A percentile compares a stretch with the other conserved stretches of the same genome.
Evolutionary conservation across 2,329 filamentous ascomycete species (phyloP).

Genomic region (Stemphylium lycopersici): DNA sequence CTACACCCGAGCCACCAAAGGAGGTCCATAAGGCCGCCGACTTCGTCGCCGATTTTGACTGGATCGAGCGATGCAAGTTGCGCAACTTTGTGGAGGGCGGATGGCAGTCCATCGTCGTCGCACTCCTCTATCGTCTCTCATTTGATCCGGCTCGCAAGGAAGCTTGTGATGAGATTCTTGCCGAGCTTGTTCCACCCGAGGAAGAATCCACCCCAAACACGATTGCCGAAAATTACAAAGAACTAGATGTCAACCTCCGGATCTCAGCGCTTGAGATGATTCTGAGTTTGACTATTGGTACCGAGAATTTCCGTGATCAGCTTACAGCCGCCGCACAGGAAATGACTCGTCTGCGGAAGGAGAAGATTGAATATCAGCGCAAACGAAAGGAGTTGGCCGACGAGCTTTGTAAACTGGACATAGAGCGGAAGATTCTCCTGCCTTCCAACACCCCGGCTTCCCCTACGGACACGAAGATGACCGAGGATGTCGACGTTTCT

Average conservation of each 20-base stretch:
- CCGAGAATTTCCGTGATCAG: conserved; percentile 83
- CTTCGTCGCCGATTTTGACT: conserved; percentile 75
- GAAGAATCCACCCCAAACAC: conserved; percentile 77
- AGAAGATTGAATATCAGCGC: conserved; percentile 91
- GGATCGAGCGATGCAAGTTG: conserved; percentile 82
- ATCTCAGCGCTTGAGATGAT: conserved; percentile 82
- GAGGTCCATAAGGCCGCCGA: conserved; percentile 72
- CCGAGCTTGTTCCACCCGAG: conserved; percentile 79
- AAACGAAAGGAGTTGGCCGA: conserved; percentile 71
- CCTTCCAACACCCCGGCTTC: conserved; percentile 74
- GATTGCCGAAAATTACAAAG: conserved; percentile 72
- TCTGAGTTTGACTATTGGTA: conserved; percentile 83
- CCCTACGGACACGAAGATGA: conserved; percentile 55
- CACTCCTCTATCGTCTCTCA: conserved; percentile 83
- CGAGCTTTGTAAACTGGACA: conserved; percentile 72
- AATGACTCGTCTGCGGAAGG: conserved; percentile 93
- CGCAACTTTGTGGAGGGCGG: conserved; percentile 87
- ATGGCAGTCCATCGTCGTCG: conserved; percentile 90
- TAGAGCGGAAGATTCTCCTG: conserved; percentile 73
- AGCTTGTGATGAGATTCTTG: conserved; percentile 79
- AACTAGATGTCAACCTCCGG: conserved; percentile 81
- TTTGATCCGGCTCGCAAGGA: conserved; percentile 72
- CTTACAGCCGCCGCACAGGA: conserved; percentile 91
- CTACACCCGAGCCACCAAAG: conserved; percentile 45
- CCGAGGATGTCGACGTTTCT: conserved; percentile 66